Percentiles rank a stretch among this genome's conserved stretches.
These are phyloP conservation scores for Penicillium sp. DNA, from an alignment of 2,329 filamentous ascomycete species.

Conservation along the genomic window DNA sequence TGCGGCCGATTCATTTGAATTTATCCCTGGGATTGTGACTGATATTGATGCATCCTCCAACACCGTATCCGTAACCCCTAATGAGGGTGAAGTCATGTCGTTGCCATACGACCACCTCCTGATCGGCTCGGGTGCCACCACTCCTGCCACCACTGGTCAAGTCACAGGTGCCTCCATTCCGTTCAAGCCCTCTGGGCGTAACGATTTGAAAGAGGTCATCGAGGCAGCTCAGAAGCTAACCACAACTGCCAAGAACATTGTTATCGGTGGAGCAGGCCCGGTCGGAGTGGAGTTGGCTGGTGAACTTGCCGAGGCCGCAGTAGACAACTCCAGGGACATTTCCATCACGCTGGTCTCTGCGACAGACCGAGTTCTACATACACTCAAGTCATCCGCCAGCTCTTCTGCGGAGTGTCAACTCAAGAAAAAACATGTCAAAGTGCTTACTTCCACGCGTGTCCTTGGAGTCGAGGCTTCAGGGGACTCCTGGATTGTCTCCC, in stretches of 20 bases:
- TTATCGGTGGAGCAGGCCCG: slow-evolving; percentile 52
- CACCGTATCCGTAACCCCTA: slow-evolving; percentile 46
- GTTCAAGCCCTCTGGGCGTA: slow-evolving; percentile 46
- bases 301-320: slow-evolving; percentile 47
- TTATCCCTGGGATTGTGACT: slow-evolving; percentile 53
- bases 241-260: slow-evolving; percentile 42
- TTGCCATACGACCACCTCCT: slow-evolving; percentile 57
- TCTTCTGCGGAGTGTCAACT: slow-evolving; percentile 49
- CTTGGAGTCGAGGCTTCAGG: slow-evolving; percentile 32
- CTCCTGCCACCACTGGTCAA: slow-evolving; percentile 40
- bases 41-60: slow-evolving; percentile 46
- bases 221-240: slow-evolving; percentile 36
- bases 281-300: slow-evolving; percentile 52
- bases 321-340: slow-evolving; percentile 30
- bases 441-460: slow-evolving; percentile 38
- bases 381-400: slow-evolving; percentile 31
- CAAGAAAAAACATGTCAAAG: slow-evolving; percentile 48
- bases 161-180: slow-evolving; percentile 33
- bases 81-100: slow-evolving; percentile 22
- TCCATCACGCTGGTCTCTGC: slow-evolving; percentile 40
- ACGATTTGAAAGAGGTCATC: slow-evolving; percentile 36
- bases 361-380: slow-evolving; percentile 27
- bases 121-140: slow-evolving; percentile 56
- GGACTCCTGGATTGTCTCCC: slow-evolving; percentile 41
- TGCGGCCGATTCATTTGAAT: slow-evolving; percentile 47